Base-by-base conservation (phyloP, 495 filamentous ascomycete species). In the Neurospora pannonica region DNA sequence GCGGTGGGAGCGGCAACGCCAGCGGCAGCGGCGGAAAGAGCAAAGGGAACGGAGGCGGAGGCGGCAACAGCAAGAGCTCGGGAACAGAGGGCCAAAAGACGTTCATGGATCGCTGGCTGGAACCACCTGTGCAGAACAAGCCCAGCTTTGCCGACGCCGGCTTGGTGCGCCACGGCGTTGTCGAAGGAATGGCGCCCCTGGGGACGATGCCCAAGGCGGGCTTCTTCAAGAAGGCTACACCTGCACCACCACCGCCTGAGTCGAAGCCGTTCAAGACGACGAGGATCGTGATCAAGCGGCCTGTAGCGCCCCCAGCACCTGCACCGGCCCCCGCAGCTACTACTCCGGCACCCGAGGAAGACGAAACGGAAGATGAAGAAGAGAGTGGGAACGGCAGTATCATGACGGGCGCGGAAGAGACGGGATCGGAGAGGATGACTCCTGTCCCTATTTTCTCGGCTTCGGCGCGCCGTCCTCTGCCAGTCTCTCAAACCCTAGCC, bases 141-240 rank as follows among this genome's bases (percentile, higher is more conserved):
- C 88, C 93, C 2, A 93, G 91, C 75, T 95, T 90, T 79, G 85
- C 88, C 80, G 93, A 95, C 73, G 86, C 85, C 21, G 90, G 86
- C 74, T 84, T 89, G 76, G 83, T 89, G 75, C 83, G 89, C 38
- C 85, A 89, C 76, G 90, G 90, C 70, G 90, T 92, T 6, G 81
- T 92, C 13, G 89, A 89, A 80, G 87, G 88, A 76, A 93, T 94
- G 92, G 87, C 87, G 48, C 88, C 92, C 37, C 82, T 94, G 5
- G 92, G 92, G 43, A 86, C 86, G 36, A 81, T 87, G 70, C 92
- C 92, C 9, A 89, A 85, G 79, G 77, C 82, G n/a, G 79, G 83
- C 28, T 73, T 82, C 71, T 80, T 83, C 71, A 86, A 84, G 79
- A 86, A 84, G 74, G 71, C 78, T 15, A 69, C 78, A 37, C 70